Conservation (phyloP, 192 early-diverging fungal species). For the Phlyctochytrium arcticum region DNA sequence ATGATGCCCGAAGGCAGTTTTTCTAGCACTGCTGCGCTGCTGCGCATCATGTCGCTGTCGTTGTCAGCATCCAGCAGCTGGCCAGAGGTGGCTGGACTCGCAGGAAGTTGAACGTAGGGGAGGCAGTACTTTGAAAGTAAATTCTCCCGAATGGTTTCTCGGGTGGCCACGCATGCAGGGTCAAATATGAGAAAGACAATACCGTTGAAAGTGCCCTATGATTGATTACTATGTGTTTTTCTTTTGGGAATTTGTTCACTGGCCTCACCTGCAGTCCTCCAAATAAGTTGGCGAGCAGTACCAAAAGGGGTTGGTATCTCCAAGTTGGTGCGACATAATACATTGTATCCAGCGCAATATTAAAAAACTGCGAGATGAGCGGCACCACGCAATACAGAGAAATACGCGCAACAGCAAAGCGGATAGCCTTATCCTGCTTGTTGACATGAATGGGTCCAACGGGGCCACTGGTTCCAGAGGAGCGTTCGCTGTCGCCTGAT, state of each 20-base stretch:
- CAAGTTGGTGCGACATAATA: not conserved
- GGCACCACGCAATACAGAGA: not conserved
- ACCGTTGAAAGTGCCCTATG: not conserved
- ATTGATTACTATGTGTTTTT: not conserved
- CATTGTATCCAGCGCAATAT: not conserved
- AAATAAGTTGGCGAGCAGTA: not conserved
- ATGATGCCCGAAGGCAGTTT: too few relatives aligned
- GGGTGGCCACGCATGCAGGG: not conserved
- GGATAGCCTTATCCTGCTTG: not conserved
- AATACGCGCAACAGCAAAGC: not conserved
- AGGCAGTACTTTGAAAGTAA: not conserved
- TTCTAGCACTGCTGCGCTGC: too few relatives aligned
- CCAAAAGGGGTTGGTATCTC: not conserved
- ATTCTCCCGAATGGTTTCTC: not conserved
- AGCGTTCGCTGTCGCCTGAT: not conserved
- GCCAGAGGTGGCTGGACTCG: too few relatives aligned
- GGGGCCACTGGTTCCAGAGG: not conserved
- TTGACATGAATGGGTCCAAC: too few relatives aligned
- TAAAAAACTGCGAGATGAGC: not conserved
- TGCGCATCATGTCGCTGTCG: too few relatives aligned
- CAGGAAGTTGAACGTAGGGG: too few relatives aligned
- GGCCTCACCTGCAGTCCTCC: not conserved
- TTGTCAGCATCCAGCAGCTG: too few relatives aligned
- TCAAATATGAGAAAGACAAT: not conserved
- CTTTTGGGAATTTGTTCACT: not conserved